Evolutionary conservation across 768 basidiomycete genomes (phyloP).

Genomic region (Mycena pura): DNA sequence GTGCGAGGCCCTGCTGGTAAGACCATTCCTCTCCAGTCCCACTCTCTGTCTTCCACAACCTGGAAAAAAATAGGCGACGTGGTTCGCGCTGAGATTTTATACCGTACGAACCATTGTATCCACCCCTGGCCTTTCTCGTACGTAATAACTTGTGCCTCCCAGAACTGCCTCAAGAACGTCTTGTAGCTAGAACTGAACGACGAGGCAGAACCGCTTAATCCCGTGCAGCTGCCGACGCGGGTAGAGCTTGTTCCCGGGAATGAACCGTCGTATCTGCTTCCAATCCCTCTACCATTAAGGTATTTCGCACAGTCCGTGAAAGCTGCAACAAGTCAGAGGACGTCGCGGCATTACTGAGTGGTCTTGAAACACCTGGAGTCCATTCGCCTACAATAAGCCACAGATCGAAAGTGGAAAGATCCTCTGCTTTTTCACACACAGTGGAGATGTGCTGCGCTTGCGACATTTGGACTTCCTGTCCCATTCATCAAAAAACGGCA

Average conservation of each 20-base stretch:
- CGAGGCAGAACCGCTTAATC: slow-evolving; percentile 75
- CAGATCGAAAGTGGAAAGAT: slow-evolving; percentile 11
- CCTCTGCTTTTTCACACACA: background rate
- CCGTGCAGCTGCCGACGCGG: slow-evolving; percentile 74
- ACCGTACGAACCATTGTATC: slow-evolving; percentile 58
- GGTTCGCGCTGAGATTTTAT: background rate
- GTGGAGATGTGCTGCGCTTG: slow-evolving; percentile 14
- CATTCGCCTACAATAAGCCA: slow-evolving; percentile 63
- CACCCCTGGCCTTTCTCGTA: slow-evolving; percentile 77
- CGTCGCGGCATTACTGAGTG: background rate
- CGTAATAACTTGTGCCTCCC: slow-evolving; percentile 83
- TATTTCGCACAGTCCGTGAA: slow-evolving; percentile 81
- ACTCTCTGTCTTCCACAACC: slow-evolving; percentile 83
- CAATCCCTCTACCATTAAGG: slow-evolving; percentile 82
- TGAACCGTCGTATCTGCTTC: slow-evolving; percentile 70
- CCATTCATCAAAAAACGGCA: background rate
- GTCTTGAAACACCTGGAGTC: slow-evolving; percentile 51
- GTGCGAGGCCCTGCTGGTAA: slow-evolving; percentile 78
- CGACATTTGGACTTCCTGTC: slow-evolving; percentile 15
- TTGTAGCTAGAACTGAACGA: slow-evolving; percentile 81
- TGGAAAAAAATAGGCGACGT: background rate
- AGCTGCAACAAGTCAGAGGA: slow-evolving; percentile 39
- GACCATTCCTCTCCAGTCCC: slow-evolving; percentile 89
- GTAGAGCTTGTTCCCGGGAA: slow-evolving; percentile 70
- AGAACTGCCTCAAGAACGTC: slow-evolving; percentile 79